These are phyloP conservation scores for Urochloa ruziziensis DNA, from an alignment of 176 grass and related monocot genomes.

Conservation along the genomic window DNA sequence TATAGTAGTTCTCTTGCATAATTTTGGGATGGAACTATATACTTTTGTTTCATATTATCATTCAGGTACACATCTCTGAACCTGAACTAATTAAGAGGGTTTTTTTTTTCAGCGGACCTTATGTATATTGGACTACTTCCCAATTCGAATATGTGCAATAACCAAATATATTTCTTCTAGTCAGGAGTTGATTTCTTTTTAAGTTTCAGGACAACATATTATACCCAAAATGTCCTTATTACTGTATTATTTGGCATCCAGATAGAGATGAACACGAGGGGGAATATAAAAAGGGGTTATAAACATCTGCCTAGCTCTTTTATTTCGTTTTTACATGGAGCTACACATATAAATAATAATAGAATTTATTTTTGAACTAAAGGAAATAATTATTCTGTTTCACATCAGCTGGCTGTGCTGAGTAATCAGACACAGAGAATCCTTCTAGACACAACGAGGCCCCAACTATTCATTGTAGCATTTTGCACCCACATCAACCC, in stretches of 20 bases:
- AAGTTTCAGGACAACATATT: neutral
- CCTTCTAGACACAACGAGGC: conserved; percentile 7
- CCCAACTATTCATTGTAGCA: conserved; percentile 21
- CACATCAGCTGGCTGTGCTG: neutral
- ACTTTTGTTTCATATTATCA: neutral
- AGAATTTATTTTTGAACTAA: neutral
- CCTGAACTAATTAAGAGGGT: neutral
- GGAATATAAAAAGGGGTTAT: no score
- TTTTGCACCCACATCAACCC: conserved; percentile 11
- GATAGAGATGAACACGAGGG: no score
- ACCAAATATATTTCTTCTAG: neutral
- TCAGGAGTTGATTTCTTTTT: neutral
- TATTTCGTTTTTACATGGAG: neutral
- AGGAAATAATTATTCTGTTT: neutral
- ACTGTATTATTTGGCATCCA: no score
- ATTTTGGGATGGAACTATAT: neutral
- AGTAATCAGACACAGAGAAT: neutral
- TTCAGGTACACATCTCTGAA: neutral
- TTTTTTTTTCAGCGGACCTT: neutral
- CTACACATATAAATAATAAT: no score
- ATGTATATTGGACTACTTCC: no score
- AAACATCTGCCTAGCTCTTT: no score
- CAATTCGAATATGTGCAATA: neutral
- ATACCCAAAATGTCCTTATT: no score
- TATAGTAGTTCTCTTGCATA: neutral